Conservation (phyloP, 1,284 basidiomycete genomes). For the Fomes fomentarius region DNA sequence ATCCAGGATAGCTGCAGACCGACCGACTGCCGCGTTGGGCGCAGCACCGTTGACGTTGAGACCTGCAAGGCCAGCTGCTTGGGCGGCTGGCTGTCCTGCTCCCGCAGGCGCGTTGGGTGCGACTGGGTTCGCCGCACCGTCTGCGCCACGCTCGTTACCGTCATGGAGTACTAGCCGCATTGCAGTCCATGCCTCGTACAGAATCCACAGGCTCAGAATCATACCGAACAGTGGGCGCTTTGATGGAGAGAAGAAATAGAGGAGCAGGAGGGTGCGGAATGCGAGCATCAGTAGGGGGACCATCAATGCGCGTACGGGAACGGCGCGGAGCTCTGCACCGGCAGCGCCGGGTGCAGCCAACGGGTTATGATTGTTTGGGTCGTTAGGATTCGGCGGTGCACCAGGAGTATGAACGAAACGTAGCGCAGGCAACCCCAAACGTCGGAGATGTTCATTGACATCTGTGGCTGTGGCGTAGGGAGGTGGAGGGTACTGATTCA, state of each 20-base stretch:
- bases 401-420: conserved; percentile 38
- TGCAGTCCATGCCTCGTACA: conserved; percentile 80
- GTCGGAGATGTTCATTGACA: conserved; percentile 62
- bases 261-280: conserved; percentile 68
- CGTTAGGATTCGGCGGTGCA: conserved; percentile 27
- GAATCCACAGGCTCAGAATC: conserved; percentile 67
- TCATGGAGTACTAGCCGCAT: conserved; percentile 57
- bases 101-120: conserved; percentile 9
- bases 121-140: conserved; percentile 29
- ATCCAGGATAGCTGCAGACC: conserved; percentile 47
- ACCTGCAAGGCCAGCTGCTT: background rate
- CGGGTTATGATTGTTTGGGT: conserved; percentile 31
- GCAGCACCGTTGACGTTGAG: conserved; percentile 22
- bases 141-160: conserved; percentile 38
- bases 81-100: background rate
- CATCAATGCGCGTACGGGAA: conserved; percentile 64
- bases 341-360: conserved; percentile 34
- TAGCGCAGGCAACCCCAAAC: conserved; percentile 59
- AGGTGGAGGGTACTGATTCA: conserved; percentile 23
- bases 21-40: conserved; percentile 17
- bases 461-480: conserved; percentile 40
- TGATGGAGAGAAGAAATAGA: conserved; percentile 81
- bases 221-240: conserved; percentile 73
- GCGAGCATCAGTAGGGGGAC: conserved; percentile 68
- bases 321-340: conserved; percentile 44